phyloP scores from a whole-genome alignment of 1,139 yeast genomes.

The Candida neerlandica region DNA sequence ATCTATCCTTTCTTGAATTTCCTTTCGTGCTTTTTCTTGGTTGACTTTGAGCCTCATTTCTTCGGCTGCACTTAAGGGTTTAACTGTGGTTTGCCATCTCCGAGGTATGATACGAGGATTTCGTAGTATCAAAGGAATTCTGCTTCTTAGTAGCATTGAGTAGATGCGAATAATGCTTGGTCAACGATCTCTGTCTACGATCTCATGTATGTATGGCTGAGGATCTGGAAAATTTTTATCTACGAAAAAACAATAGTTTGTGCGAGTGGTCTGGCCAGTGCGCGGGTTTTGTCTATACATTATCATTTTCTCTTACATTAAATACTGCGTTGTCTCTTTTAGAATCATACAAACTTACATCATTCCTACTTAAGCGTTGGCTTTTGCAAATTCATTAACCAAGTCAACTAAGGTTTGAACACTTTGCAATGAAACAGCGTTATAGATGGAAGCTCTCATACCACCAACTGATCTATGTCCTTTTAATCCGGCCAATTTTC shows the following conservation, averaged over 20 bases:
- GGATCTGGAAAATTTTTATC: neutral
- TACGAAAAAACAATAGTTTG: no score
- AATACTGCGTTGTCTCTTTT: neutral
- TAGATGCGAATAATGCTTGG: no score
- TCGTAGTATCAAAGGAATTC: neutral
- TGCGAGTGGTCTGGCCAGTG: neutral
- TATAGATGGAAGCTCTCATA: constrained; percentile 88
- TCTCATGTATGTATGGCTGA: neutral
- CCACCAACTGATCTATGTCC: constrained; percentile 99
- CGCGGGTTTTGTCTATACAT: neutral
- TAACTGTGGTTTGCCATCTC: constrained; percentile 1
- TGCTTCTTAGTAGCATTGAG: constrained; percentile 2
- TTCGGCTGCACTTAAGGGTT: constrained; percentile 20
- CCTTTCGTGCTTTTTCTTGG: constrained; percentile 35
- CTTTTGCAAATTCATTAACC: constrained; percentile 61
- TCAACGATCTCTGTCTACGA: neutral
- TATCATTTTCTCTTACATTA: neutral
- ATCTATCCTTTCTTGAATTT: constrained; percentile 57
- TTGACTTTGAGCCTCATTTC: constrained; percentile 33
- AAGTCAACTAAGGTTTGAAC: constrained; percentile 62
- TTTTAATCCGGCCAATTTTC: constrained; percentile 71
- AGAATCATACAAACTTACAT: neutral
- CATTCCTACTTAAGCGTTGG: constrained; percentile 7
- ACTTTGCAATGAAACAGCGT: constrained; percentile 74
- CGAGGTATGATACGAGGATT: neutral